These are phyloP conservation scores for Syzygium malaccense DNA, from an alignment of 441 rosid species.

Conservation along the genomic window DNA sequence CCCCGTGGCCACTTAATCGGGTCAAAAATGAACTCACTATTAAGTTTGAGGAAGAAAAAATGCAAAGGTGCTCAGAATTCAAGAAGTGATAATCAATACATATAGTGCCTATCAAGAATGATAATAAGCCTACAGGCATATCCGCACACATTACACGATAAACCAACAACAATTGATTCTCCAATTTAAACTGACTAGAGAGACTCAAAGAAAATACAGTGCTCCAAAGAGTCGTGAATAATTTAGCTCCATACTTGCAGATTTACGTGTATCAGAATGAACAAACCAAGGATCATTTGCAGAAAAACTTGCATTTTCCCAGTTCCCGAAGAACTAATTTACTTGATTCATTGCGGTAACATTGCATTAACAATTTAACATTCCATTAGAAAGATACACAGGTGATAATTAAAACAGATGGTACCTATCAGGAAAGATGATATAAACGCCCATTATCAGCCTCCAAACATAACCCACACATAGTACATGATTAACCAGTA, in stretches of 20 bases:
- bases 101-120: not conserved
- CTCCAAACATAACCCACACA: not conserved
- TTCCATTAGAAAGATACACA: not conserved
- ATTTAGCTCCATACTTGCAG: not conserved
- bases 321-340: not conserved
- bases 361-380: not conserved
- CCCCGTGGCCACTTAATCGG: constrained; percentile 72
- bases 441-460: not conserved
- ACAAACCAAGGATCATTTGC: not conserved
- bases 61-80: not conserved
- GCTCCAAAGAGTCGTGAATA: not conserved
- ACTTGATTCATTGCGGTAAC: not conserved
- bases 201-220: not conserved
- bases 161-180: not conserved
- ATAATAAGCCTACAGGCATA: not conserved
- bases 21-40: constrained; percentile 87
- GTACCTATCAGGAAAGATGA: not conserved
- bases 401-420: not conserved
- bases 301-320: not conserved
- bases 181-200: not conserved
- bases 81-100: not conserved
- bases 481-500: not conserved
- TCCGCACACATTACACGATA: not conserved
- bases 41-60: constrained; percentile 8
- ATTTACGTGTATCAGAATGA: not conserved